These are phyloP conservation scores for Kalmusia sp. DNA, from an alignment of 2,329 filamentous ascomycete genomes.

Conservation along the genomic window DNA sequence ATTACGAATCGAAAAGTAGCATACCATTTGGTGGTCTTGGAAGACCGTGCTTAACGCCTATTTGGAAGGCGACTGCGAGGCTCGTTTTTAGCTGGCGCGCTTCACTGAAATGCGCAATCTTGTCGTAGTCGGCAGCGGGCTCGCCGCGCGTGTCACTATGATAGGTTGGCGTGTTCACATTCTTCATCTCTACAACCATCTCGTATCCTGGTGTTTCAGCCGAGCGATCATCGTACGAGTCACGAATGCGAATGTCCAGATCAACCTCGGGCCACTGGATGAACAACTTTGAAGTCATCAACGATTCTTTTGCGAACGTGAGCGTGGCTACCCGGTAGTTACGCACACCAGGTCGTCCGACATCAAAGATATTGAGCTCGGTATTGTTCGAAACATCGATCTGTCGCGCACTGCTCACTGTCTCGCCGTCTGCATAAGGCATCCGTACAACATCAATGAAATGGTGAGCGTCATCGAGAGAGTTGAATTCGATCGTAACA, in stretches of 20 bases:
- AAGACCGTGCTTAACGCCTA: slow-evolving; percentile 13
- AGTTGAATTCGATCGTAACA: slow-evolving; percentile 18
- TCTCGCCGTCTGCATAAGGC: slow-evolving; percentile 18
- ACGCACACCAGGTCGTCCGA: slow-evolving; percentile 3
- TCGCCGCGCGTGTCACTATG: slow-evolving; percentile 21
- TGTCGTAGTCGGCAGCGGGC: slow-evolving; percentile 18
- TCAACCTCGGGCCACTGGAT: slow-evolving; percentile 23
- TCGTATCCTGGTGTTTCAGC: slow-evolving; percentile 8
- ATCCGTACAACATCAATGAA: slow-evolving; percentile 20
- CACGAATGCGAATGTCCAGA: slow-evolving; percentile 15
- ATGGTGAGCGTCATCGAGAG: slow-evolving; percentile 8
- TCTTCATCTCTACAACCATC: slow-evolving; percentile 20
- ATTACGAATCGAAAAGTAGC: neutral
- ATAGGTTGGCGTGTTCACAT: slow-evolving; percentile 25
- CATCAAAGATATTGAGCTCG: slow-evolving; percentile 8
- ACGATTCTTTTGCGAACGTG: neutral
- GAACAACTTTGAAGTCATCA: slow-evolving; percentile 20
- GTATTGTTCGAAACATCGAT: slow-evolving; percentile 15
- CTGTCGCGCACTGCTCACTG: slow-evolving; percentile 8
- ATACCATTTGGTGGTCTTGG: slow-evolving; percentile 17
- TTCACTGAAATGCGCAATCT: slow-evolving; percentile 15
- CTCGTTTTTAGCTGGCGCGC: slow-evolving; percentile 13
- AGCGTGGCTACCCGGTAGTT: slow-evolving; percentile 7
- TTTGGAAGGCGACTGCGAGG: slow-evolving; percentile 15
- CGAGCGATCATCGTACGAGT: slow-evolving; percentile 4